Evolutionary conservation across 2,329 filamentous ascomycete genomes (phyloP), one percentile per base, ranked within the genome.

Genomic region (Hymenoscyphus albidus): DNA sequence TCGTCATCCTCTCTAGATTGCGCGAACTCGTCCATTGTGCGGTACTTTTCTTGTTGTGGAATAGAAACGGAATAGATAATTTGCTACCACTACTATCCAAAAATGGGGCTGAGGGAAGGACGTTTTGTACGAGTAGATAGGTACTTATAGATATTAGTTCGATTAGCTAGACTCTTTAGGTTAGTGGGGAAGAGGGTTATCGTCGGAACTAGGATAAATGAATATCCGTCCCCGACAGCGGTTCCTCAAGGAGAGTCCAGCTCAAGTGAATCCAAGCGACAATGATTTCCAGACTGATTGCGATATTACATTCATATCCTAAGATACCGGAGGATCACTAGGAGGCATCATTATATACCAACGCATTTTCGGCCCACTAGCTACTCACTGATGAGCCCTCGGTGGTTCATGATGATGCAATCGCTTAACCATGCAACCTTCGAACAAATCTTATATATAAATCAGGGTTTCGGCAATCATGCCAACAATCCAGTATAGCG

Each of bases 1-100:
- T 76, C 73, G 58, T 75, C 68, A 51, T 75, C 73, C 55, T 72
- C 73, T 64, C 74, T 65, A 13, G 69, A 72, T 66, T 76, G 74
- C 32, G 74, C 74, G 59, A 76, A 76, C 65, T 74, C 73, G 65
- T 73, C 73, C 73, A 75, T 74, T 59, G 58, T 35, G 44, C 22
- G n/a, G 44, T n/a, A 27, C 9, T 51, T 1, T n/a, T 51, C 3
- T 51, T n/a, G 1, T 4, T 51, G 4, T 51, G 6, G 1, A 7
- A 18, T 10, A 27, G n/a, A 51, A 22, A 27, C 10, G 3, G 44
- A 10, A 10, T 22, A 51, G 44, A 18, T 35, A 35, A 10, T 2
- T 27, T 27, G 27, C 27, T 51, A 27, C 5, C 22, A 51, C 44
- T 27, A 18, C 5, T 51, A 10, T 27, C 44, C 18, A 51, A 51